A percentile compares a stretch with the other conserved stretches of the same genome.
phyloP scores from a whole-genome alignment of 345 rosid genomes.

The Nephelium lappaceum region DNA sequence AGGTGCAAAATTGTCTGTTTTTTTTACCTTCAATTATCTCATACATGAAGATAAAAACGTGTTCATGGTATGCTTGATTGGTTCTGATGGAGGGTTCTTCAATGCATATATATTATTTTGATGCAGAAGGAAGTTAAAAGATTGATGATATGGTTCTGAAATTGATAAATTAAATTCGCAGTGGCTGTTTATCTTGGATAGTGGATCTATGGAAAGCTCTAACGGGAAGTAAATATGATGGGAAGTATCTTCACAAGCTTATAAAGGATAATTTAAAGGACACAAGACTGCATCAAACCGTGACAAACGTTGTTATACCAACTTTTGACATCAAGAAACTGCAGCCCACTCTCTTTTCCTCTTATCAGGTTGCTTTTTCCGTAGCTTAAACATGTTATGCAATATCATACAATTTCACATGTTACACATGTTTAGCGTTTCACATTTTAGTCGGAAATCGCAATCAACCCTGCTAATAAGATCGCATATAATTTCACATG shows the following conservation, averaged over 20 bases:
- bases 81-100: background rate
- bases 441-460: background rate
- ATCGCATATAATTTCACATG: background rate
- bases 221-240: constrained; percentile 68
- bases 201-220: constrained; percentile 44
- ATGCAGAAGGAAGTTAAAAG: too few relatives aligned
- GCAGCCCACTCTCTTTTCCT: constrained; percentile 68
- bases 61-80: background rate
- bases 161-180: background rate
- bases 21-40: too few relatives aligned
- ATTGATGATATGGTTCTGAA: background rate
- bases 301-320: constrained; percentile 68
- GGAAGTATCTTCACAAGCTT: constrained; percentile 51
- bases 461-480: too few relatives aligned
- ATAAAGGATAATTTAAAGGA: constrained; percentile 37
- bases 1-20: too few relatives aligned
- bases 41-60: background rate
- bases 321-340: constrained; percentile 71
- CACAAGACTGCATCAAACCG: constrained; percentile 51
- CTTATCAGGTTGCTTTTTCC: constrained; percentile 44
- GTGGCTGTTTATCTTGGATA: constrained; percentile 30
- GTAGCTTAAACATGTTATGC: too few relatives aligned
- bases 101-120: too few relatives aligned
- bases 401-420: too few relatives aligned
- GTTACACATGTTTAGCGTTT: background rate